Conservation (phyloP, 2,329 filamentous ascomycete genomes). For the Aaosphaeria arxii region DNA sequence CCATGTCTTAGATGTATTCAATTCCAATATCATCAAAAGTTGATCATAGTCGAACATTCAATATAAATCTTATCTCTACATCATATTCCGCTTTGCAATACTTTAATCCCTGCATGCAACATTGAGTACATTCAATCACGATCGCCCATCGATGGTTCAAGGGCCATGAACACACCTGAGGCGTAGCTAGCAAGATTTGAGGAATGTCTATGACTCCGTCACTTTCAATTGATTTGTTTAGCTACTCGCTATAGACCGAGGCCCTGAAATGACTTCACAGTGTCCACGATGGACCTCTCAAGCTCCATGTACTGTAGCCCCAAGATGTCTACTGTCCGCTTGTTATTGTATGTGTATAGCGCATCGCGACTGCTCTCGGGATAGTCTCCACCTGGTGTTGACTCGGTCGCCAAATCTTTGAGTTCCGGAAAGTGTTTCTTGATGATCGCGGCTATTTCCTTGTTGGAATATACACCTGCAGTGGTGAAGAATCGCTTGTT, state of each 20-base stretch:
- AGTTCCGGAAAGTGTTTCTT: slow-evolving; percentile 55
- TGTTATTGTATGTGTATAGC: slow-evolving; percentile 52
- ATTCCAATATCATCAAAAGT: neutral
- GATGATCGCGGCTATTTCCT: slow-evolving; percentile 56
- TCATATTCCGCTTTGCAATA: too few species aligned
- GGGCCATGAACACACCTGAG: too few species aligned
- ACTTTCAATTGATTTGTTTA: neutral
- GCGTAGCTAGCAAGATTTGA: too few species aligned
- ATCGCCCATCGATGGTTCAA: too few species aligned
- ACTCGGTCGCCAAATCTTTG: slow-evolving; percentile 47
- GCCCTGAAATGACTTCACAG: slow-evolving; percentile 60
- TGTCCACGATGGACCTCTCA: slow-evolving; percentile 59
- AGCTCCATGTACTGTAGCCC: slow-evolving; percentile 59
- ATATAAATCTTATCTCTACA: neutral
- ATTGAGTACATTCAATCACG: too few species aligned
- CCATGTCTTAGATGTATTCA: neutral
- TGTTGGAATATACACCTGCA: slow-evolving; percentile 60
- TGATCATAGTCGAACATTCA: neutral
- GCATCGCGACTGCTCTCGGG: slow-evolving; percentile 45
- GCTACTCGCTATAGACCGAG: slow-evolving; percentile 41
- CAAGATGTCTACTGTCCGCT: slow-evolving; percentile 53
- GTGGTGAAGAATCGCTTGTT: slow-evolving; percentile 63
- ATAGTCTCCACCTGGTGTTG: slow-evolving; percentile 43
- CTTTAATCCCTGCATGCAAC: too few species aligned
- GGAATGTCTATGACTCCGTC: neutral